Base-by-base conservation (phyloP, 352 stramenopile genomes). In the Phytophthora cryptogea region DNA sequence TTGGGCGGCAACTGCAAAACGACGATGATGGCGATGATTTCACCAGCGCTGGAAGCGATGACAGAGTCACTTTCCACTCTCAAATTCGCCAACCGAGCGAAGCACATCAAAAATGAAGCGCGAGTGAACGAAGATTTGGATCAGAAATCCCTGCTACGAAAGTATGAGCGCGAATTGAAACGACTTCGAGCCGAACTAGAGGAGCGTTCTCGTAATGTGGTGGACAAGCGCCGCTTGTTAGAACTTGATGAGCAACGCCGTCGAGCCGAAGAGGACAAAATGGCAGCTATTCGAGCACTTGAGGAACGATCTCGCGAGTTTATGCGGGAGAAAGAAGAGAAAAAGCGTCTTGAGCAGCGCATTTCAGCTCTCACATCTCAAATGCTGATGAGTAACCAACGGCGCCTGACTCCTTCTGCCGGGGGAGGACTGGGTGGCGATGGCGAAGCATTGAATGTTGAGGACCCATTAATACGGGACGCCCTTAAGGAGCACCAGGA, bases 11-110 rank as follows among this genome's bases (percentile, higher is more conserved):
- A 98, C 59, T 98, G 94, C 76, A 97, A 97, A 68, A 98, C 94
- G 9, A 97, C 90, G 16, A 98, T 98, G 94, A 97, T 98, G 84
- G 93, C 91, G 4, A 98, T 98, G 90, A 93, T 98, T 59, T 97
- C 83, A 4, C 94, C 94, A n/a, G 90, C 81, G 1, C 65, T 92
- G 0, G 84, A 95, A 23, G 83, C 87, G 4, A 96, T 97, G 68
- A 89, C 88, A 14, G 92, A 98, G 67, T 97, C 89, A 39, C 53
- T 98, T 0, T 96, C 85, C 4, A 98, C 92, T n/a, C 79, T 98
- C 26, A 98, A 98, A 67, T 97, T 98, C 59, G 92, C 92, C 8
- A 97, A 96, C 40, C 86, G 92, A 14, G 92, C 92, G 13, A 98
- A 97, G 63, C 94, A 92, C 55, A 97, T 97, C 68, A 96, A 95